Conservation (phyloP, 441 rosid species). For the Geranium incanum region DNA sequence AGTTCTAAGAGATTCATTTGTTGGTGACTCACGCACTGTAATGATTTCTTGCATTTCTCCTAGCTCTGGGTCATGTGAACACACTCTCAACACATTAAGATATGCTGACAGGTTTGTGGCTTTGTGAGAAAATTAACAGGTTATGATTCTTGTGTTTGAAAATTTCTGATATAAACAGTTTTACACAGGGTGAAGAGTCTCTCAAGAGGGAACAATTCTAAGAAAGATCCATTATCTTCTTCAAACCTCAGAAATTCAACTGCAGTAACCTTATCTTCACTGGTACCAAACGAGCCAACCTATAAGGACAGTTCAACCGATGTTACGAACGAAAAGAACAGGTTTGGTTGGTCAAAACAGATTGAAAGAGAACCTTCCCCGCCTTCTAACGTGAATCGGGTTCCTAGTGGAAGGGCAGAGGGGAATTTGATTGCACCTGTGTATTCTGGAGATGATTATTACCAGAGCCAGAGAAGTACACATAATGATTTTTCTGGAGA, state of each 20-base stretch:
- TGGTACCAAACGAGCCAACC: conserved; percentile 43
- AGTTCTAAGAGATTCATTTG: conserved; percentile 90
- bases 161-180: not conserved
- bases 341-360: conserved; percentile 51
- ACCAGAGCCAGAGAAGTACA: not conserved
- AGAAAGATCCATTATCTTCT: conserved; percentile 75
- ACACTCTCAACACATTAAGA: conserved; percentile 91
- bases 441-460: conserved; percentile 14
- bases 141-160: conserved; percentile 6
- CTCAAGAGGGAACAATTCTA: conserved; percentile 78
- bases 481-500: conserved; percentile 18
- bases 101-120: conserved; percentile 75
- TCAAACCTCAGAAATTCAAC: conserved; percentile 66
- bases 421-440: conserved; percentile 39
- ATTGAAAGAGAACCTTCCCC: conserved; percentile 60
- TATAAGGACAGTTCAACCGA: conserved; percentile 58
- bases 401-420: conserved; percentile 63
- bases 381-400: conserved; percentile 65
- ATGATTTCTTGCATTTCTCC: conserved; percentile 99
- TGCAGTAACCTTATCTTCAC: conserved; percentile 52
- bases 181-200: conserved; percentile 88
- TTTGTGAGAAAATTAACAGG: conserved; percentile 12
- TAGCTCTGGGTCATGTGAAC: conserved; percentile 91
- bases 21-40: conserved; percentile 91
- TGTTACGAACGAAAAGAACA: conserved; percentile 17